phyloP scores from a whole-genome alignment of 225 moss, liverwort and hornwort species.

The Polytrichum commune region DNA sequence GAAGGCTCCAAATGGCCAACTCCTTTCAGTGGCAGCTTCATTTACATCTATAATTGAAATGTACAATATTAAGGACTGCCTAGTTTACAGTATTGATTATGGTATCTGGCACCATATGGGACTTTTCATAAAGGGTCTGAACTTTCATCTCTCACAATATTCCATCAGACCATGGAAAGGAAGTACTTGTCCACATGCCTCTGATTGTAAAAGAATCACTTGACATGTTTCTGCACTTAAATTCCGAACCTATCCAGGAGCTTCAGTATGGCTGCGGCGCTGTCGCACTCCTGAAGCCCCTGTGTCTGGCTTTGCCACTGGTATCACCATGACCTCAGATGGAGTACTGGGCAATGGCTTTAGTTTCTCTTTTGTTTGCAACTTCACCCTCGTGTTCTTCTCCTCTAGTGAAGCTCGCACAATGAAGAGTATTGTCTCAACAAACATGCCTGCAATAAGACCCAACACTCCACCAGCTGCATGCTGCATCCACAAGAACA shows the following conservation, averaged over 20 bases:
- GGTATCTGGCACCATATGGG: too few relatives aligned
- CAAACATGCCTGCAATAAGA: slow-evolving; percentile 57
- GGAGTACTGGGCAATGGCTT: neutral
- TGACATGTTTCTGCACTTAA: too few relatives aligned
- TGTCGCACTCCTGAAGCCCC: slow-evolving; percentile 25
- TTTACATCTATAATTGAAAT: too few relatives aligned
- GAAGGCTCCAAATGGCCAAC: too few relatives aligned
- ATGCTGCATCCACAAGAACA: slow-evolving; percentile 33
- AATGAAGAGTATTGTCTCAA: slow-evolving; percentile 57
- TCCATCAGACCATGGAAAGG: too few relatives aligned
- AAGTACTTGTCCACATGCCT: too few relatives aligned
- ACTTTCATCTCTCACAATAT: too few relatives aligned
- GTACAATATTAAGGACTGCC: too few relatives aligned
- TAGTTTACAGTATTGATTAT: too few relatives aligned
- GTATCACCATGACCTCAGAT: neutral
- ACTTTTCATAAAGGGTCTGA: too few relatives aligned
- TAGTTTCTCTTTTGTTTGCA: slow-evolving; percentile 17
- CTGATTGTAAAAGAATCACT: too few relatives aligned
- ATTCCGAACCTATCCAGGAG: neutral
- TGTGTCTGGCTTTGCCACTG: slow-evolving; percentile 20
- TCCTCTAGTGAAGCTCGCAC: slow-evolving; percentile 44
- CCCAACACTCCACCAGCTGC: slow-evolving; percentile 57
- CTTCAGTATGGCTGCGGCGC: slow-evolving; percentile 22
- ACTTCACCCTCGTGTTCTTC: slow-evolving; percentile 3
- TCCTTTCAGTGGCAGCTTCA: too few relatives aligned